These are phyloP conservation scores for Sodiomyces alkalinus DNA, from an alignment of 2,329 filamentous ascomycete species.

Conservation along the genomic window DNA sequence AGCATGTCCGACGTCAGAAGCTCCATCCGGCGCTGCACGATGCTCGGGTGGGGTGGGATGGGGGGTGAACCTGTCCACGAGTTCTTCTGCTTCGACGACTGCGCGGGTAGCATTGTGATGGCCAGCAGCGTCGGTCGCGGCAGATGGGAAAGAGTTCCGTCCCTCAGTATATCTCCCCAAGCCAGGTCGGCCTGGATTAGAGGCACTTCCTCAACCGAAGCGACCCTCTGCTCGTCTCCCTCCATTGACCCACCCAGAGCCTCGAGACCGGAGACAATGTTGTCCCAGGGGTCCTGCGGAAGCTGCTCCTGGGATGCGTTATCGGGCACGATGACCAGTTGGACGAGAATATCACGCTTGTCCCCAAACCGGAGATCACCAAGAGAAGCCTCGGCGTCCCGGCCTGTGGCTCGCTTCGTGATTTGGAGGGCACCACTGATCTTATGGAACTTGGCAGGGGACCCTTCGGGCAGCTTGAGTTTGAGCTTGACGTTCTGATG, in stretches of 20 bases:
- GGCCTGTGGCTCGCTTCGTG: constrained; percentile 86
- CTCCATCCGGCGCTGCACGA: constrained; percentile 96
- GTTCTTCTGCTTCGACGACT: constrained; percentile 43
- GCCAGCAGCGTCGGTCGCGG: constrained; percentile 81
- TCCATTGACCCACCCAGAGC: constrained; percentile 80
- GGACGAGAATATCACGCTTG: constrained; percentile 84
- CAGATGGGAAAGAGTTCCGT: constrained; percentile 72
- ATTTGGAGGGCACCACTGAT: constrained; percentile 94
- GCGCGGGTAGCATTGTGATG: constrained; percentile 81
- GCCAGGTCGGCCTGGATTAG: constrained; percentile 87
- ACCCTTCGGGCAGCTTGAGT: constrained; percentile 85
- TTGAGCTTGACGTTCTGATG: constrained; percentile 97
- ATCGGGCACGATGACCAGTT: constrained; percentile 83
- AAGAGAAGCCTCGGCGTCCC: constrained; percentile 82
- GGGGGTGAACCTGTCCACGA: constrained; percentile 55
- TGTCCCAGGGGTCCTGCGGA: constrained; percentile 92
- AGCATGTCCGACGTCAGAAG: constrained; percentile 96
- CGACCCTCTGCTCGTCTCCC: constrained; percentile 64
- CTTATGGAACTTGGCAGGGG: constrained; percentile 95
- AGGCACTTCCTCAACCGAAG: constrained; percentile 88
- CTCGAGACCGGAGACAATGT: constrained; percentile 87
- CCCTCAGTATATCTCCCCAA: constrained; percentile 85
- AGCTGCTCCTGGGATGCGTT: constrained; percentile 67
- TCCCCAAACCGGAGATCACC: constrained; percentile 92
- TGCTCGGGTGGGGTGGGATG: constrained; percentile 86